phyloP scores from a whole-genome alignment of 2,329 filamentous ascomycete species.

The Fusarium irregulare region DNA sequence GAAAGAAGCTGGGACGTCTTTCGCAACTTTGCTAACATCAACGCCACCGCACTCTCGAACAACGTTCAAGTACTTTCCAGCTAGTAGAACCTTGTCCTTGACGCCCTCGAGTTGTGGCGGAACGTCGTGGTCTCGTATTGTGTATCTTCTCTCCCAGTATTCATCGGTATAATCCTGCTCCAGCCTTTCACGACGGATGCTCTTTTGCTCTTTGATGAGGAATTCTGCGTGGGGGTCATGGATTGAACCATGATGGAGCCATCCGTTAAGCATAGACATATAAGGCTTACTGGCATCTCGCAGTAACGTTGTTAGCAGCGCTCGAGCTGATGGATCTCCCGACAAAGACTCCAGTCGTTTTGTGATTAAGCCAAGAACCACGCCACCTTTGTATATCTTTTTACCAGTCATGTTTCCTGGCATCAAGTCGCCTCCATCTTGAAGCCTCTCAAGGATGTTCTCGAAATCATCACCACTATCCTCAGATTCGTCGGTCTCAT shows the following conservation, averaged over 20 bases:
- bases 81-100: slow-evolving; percentile 93
- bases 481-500: slow-evolving; percentile 77
- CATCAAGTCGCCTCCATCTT: slow-evolving; percentile 85
- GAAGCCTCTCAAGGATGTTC: slow-evolving; percentile 89
- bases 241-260: slow-evolving; percentile 96
- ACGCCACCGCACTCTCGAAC: slow-evolving; percentile 97
- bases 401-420: slow-evolving; percentile 84
- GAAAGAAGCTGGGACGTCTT: slow-evolving; percentile 90
- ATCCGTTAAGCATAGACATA: slow-evolving; percentile 98
- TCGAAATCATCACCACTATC: slow-evolving; percentile 88
- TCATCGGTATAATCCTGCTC: slow-evolving; percentile 99
- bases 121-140: slow-evolving; percentile 88
- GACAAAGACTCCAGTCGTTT: slow-evolving; percentile 88
- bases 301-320: slow-evolving; percentile 82
- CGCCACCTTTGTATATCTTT: slow-evolving; percentile 96
- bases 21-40: slow-evolving; percentile 87
- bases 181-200: slow-evolving; percentile 88
- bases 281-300: slow-evolving; percentile 93
- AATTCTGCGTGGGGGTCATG: slow-evolving; percentile 95
- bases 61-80: slow-evolving; percentile 97
- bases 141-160: slow-evolving; percentile 98
- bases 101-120: slow-evolving; percentile 91
- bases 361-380: slow-evolving; percentile 89
- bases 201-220: slow-evolving; percentile 93
- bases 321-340: slow-evolving; percentile 88